Evolutionary conservation across 441 rosid species (phyloP).

Genomic region (Eutrema salsugineum): DNA sequence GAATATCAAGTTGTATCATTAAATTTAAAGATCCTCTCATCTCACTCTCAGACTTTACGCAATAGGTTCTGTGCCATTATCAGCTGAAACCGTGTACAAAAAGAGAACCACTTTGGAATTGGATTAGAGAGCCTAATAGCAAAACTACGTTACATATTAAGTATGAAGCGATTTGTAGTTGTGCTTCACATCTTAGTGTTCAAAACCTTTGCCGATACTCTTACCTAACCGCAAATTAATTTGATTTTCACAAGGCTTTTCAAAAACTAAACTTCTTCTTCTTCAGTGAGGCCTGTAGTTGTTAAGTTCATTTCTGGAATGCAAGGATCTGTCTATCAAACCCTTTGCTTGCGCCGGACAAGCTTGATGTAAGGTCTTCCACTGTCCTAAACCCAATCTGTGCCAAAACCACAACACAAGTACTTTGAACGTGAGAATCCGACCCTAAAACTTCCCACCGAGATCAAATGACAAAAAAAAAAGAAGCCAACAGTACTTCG

Average conservation of each 20-base stretch:
- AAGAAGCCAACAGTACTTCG: neutral
- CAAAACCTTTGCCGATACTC: too few relatives aligned
- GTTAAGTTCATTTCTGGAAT: conserved; percentile 60
- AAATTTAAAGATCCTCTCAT: neutral
- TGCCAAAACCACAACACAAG: conserved; percentile 17
- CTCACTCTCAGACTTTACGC: neutral
- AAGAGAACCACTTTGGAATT: neutral
- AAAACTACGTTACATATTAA: neutral
- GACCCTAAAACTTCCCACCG: neutral
- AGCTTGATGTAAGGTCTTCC: conserved; percentile 62
- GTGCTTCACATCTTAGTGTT: neutral
- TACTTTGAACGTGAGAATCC: neutral
- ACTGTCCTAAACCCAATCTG: conserved; percentile 90
- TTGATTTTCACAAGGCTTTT: neutral
- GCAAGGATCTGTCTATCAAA: conserved; percentile 76
- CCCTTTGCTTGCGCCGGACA: conserved; percentile 70
- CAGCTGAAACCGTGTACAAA: neutral
- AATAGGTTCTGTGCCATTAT: neutral
- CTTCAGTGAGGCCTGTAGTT: neutral
- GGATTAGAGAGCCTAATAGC: neutral
- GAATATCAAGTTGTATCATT: neutral
- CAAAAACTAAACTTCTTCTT: neutral
- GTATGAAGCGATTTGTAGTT: neutral
- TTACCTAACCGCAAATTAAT: neutral
- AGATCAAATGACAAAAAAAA: neutral